Base-by-base conservation (phyloP, 805 yeast genomes). In the Starmera amethionina region DNA sequence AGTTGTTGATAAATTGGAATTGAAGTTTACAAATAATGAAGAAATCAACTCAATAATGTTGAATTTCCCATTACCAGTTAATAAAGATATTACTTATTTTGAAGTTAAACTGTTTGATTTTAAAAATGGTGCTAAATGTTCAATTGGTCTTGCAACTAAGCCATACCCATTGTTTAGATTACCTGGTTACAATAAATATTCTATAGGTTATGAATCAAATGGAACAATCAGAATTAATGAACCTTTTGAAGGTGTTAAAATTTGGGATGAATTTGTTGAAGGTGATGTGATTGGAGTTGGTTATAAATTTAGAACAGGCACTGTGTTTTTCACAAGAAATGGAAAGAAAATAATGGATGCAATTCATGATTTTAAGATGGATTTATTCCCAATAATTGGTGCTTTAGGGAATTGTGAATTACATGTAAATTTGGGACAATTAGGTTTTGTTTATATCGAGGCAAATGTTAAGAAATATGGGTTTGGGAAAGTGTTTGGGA, bases 201-300 rank as follows among this genome's bases (percentile, higher is more conserved):
- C 88, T 0, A 67, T 84, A 37, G 82, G 82, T 3, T 77, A 83
- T 53, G 90, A 83, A 55, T 73, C 84, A 3, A 74, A 77, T 5
- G 95, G 94, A 2, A 73, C 78, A 43, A 61, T 82, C 41, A 68
- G 85, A 45, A 72, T 82, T 38, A 80, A 77, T 51, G 73, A 73
- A 50, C 85, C 87, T 18, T 75, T 79, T 45, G 49, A 52, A 32
- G 63, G 69, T 16, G 58, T 65, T 12, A 57, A 62, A 0, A 54
- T 64, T n/a, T 55, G 67, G 35, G 69, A 71, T 3, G 54, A 52
- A 31, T 47, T 84, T 34, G 69, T 73, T 22, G 82, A 83, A 51
- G 97, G 97, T 28, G 98, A 93, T 60, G 95, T 90, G 12, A 71
- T 93, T 4, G 98, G 98, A 1, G 77, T 89, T 32, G 98, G 98